Evolutionary conservation across 305 asterid species (phyloP), one percentile per base, ranked within the genome.

Genomic region (Solanum hybrid): DNA sequence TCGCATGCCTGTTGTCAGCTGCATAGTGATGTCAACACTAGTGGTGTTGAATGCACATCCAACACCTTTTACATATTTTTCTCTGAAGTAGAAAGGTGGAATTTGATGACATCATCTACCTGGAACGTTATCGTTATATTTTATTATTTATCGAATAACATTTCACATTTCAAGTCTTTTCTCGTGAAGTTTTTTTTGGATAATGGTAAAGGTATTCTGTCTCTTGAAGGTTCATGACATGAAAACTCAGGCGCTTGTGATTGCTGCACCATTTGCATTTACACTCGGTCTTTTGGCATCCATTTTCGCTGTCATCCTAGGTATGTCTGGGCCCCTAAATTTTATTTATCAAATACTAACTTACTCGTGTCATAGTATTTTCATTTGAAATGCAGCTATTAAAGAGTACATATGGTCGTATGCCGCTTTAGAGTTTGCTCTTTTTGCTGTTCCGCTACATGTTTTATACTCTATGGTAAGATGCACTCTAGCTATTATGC

Each of bases 231-330:
- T 94, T 34, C 92, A 83, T 83, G 94, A 94, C 87, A 92, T 96
- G 98, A 94, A 91, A 93, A 92, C 90, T 46, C 92, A 92, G 86
- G 96, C 98, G 20, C 94, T 97, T 81, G 89, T 94, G 83, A 69
- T 97, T 80, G 94, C 99, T 87, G 98, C 96, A 42, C 99, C 99
- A 33, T 96, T 96, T 90, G 90, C 99, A 85, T 96, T 97, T 92
- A 94, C 98, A 4, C 92, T 97, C 92, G 98, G 95, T 88, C 91
- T 97, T 88, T 89, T 92, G 87, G 93, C 97, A 46, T 96, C 99
- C 42, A 94, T 94, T 39, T 93, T 96, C 79, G 96, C 99, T 6
- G 93, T 96, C 61, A 89, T 96, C 89, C 88, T 93, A 87, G 98
- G 99, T 97, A 95, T 5, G 91, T 26, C 57, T 79, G 74, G 8